phyloP scores from a whole-genome alignment of 2,329 filamentous ascomycete genomes.

The Arthrobotrys sinensis region DNA sequence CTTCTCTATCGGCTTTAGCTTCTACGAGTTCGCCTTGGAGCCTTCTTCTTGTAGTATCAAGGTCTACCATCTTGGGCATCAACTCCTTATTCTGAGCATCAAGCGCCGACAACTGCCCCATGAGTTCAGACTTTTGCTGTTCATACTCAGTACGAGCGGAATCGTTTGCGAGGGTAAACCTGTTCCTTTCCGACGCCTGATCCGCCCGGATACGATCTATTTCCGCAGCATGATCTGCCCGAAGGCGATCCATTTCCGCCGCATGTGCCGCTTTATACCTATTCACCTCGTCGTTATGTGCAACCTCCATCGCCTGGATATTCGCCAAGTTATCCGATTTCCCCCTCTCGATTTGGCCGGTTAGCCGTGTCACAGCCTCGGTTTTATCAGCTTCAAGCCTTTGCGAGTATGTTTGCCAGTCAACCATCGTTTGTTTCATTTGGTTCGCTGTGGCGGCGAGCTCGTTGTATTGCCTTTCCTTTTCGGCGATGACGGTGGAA shows the following conservation, averaged over 20 bases:
- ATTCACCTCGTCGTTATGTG: conserved; percentile 37
- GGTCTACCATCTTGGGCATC: background rate
- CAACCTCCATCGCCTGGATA: conserved; percentile 34
- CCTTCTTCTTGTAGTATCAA: background rate
- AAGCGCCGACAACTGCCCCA: background rate
- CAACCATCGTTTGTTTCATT: conserved; percentile 25
- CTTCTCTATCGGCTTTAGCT: conserved; percentile 1
- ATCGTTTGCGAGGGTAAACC: conserved; percentile 10
- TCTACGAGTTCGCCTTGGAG: conserved; percentile 25
- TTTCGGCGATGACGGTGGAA: conserved; percentile 39
- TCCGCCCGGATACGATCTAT: conserved; percentile 14
- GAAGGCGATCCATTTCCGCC: conserved; percentile 6
- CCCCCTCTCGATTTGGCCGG: conserved; percentile 10
- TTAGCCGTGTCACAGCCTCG: conserved; percentile 18
- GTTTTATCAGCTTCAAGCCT: conserved; percentile 41
- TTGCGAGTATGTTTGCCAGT: conserved; percentile 49
- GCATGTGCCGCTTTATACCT: conserved; percentile 26
- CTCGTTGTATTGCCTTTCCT: conserved; percentile 35
- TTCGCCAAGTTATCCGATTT: conserved; percentile 30
- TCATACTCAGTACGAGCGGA: conserved; percentile 33
- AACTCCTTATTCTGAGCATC: conserved; percentile 14
- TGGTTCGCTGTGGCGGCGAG: conserved; percentile 13
- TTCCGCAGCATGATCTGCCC: conserved; percentile 18
- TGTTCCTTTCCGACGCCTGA: conserved; percentile 2
- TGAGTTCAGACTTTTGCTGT: conserved; percentile 28